Conservation (phyloP, 139 green algal genomes). For the Coelastrella sp. region DNA sequence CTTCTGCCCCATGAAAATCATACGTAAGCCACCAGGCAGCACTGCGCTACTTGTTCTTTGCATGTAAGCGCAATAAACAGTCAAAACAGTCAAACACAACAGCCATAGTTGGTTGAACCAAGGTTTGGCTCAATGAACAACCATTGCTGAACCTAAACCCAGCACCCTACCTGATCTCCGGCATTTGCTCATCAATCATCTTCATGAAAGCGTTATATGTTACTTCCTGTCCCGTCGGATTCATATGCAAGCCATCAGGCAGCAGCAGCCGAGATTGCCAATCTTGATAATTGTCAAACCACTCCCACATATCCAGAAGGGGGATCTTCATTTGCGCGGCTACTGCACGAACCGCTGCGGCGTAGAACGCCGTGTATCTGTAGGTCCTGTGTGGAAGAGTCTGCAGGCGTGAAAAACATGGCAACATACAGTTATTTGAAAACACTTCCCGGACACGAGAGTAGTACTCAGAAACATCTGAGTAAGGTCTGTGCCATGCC, state of each 20-base stretch:
- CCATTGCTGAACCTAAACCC: neutral
- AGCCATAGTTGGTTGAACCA: too few relatives aligned
- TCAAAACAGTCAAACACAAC: neutral
- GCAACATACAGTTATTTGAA: neutral
- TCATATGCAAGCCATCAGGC: slow-evolving; percentile 23
- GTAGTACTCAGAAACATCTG: neutral
- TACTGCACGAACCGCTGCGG: neutral
- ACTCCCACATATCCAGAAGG: neutral
- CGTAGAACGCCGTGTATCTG: neutral
- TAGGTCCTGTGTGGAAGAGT: neutral
- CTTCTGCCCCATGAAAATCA: too few relatives aligned
- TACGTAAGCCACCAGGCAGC: too few relatives aligned
- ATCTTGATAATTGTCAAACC: neutral
- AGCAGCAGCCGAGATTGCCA: neutral
- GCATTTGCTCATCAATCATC: neutral
- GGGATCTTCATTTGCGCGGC: neutral
- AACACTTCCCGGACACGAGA: neutral
- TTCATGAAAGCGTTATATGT: neutral
- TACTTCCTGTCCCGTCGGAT: neutral
- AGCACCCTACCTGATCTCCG: neutral
- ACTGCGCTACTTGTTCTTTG: neutral
- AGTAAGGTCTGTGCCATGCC: too few relatives aligned
- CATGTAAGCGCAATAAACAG: neutral
- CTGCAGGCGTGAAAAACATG: neutral
- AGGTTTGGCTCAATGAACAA: neutral